Conservation (phyloP, 2,329 filamentous ascomycete genomes). For the Venturia asperata region DNA sequence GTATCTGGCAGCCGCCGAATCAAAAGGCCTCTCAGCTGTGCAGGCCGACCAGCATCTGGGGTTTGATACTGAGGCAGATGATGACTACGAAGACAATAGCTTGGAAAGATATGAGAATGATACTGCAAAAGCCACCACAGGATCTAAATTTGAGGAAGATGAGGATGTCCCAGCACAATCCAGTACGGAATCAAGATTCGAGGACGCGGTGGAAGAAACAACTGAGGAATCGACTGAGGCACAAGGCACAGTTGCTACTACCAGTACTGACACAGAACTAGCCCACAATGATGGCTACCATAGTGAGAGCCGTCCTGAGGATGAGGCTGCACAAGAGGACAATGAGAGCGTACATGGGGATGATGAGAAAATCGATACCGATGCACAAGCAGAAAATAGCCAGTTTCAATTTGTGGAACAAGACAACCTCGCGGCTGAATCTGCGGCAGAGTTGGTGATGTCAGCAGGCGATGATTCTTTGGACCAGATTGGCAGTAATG, state of each 20-base stretch:
- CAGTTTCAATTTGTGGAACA: background rate
- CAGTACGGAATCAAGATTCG: background rate
- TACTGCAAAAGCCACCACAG: background rate
- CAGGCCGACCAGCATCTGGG: background rate
- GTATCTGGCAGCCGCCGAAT: constrained; percentile 45
- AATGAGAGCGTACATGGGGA: background rate
- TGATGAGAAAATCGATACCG: background rate
- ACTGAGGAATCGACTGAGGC: background rate
- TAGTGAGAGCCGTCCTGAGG: background rate
- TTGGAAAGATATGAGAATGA: background rate
- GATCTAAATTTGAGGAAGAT: background rate
- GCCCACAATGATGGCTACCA: background rate
- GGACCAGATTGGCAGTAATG: constrained; percentile 19
- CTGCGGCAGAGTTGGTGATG: background rate
- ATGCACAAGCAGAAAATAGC: background rate
- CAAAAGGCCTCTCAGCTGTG: constrained; percentile 45
- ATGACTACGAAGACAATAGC: constrained; percentile 5
- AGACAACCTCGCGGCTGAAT: background rate
- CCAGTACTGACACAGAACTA: constrained; percentile 11
- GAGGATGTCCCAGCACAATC: background rate
- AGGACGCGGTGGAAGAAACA: background rate
- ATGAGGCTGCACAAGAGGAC: background rate
- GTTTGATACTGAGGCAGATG: background rate
- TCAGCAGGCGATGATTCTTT: background rate
- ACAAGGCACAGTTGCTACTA: background rate